Evolutionary conservation across 768 basidiomycete species (phyloP), one percentile per base, ranked within the genome.

Genomic region (Suillus brevipes): DNA sequence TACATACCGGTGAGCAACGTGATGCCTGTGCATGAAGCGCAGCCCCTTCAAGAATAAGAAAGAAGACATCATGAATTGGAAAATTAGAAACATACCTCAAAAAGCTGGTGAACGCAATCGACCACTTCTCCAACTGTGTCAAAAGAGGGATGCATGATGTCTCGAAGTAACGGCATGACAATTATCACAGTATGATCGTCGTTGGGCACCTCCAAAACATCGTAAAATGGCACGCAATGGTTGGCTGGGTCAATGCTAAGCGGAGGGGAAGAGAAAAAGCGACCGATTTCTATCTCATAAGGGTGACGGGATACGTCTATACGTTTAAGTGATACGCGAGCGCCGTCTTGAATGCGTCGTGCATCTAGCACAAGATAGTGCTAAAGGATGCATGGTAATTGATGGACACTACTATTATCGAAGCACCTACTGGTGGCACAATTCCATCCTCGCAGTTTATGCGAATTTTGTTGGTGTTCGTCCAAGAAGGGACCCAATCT

Each of bases 1-100:
- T 28, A 59, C 74, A 5, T 60, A 80, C 80, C 77, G 64, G 62
- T 81, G 81, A 8, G 79, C 81, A 2, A 81, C 68, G n/a, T 69
- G 68, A 40, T 79, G 70, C 2, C 68, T 62, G 64, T 82, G 81
- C 70, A 82, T 77, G 65, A 79, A 80, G 55, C 73, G 66, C 4
- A 81, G 61, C 0, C 78, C 77, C 79, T 79, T 52, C 13, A 38
- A n/a, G n/a, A n/a, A n/a, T n/a, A n/a, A n/a, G 6, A 37, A 43
- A n/a, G n/a, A n/a, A n/a, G n/a, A n/a, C n/a, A n/a, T n/a, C n/a
- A n/a, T n/a, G n/a, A n/a, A n/a, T n/a, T n/a, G n/a, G n/a, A n/a
- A n/a, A n/a, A n/a, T n/a, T n/a, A n/a, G n/a, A n/a, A n/a, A n/a
- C n/a, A 3, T 58, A 73, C 73, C 67, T 71, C 73, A 6, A 74